phyloP scores from a whole-genome alignment of 768 basidiomycete species.

The Leucosporidium yakuticum region DNA sequence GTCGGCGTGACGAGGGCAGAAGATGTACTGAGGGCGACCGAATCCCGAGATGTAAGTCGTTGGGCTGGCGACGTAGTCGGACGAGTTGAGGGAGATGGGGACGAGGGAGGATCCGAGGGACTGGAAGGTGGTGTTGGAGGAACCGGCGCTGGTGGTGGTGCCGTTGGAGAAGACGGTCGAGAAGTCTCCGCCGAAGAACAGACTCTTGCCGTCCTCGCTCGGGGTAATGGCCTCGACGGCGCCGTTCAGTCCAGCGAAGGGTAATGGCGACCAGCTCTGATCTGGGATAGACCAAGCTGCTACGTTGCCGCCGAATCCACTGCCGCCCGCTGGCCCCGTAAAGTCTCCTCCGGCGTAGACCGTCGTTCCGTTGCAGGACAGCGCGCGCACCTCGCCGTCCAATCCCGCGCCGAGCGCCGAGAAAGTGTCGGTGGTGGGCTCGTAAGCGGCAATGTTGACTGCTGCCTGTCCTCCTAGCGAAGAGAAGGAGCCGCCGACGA shows the following conservation, averaged over 20 bases:
- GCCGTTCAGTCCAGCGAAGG: conserved; percentile 75
- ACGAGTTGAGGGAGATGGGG: conserved; percentile 39
- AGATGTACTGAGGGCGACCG: conserved; percentile 49
- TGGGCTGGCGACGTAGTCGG: conserved; percentile 41
- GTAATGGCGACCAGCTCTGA: conserved; percentile 62
- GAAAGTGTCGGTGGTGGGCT: conserved; percentile 55
- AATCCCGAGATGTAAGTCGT: conserved; percentile 32
- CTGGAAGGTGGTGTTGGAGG: conserved; percentile 61
- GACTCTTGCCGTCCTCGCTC: conserved; percentile 61
- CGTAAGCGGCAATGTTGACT: conserved; percentile 65
- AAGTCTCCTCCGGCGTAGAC: conserved; percentile 45
- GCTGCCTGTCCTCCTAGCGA: conserved; percentile 58
- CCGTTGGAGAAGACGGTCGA: conserved; percentile 54
- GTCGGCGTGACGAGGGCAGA: conserved; percentile 72
- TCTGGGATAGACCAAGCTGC: conserved; percentile 41
- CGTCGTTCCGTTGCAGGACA: conserved; percentile 29
- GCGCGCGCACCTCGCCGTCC: conserved; percentile 51
- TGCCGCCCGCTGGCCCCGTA: conserved; percentile 10
- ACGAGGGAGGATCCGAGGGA: conserved; percentile 57
- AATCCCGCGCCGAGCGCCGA: conserved; percentile 63
- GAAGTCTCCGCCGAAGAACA: conserved; percentile 88
- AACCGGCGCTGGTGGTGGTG: conserved; percentile 66
- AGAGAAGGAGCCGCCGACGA: conserved; percentile 77
- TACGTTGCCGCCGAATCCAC: conserved; percentile 30
- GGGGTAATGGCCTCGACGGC: conserved; percentile 64